These are phyloP conservation scores for Eucalyptus curtisii DNA, from an alignment of 345 rosid genomes.

Conservation along the genomic window DNA sequence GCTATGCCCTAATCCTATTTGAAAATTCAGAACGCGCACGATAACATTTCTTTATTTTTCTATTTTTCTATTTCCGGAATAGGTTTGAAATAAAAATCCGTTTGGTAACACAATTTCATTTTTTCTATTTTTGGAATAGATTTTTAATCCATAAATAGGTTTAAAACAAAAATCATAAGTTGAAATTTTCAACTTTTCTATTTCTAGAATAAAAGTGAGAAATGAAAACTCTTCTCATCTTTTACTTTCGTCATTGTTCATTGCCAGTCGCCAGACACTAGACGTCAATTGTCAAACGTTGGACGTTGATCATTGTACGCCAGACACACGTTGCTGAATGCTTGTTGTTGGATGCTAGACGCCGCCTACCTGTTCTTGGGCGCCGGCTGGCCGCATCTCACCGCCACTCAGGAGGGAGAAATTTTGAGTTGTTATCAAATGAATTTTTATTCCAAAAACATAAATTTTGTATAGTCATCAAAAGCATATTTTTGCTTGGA, in stretches of 20 bases:
- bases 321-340: accelerated
- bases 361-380: accelerated
- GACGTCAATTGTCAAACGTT: accelerated
- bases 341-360: accelerated
- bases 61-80: accelerated
- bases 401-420: accelerated
- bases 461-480: too few species aligned
- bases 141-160: accelerated
- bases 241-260: accelerated
- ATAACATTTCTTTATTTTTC: too few species aligned
- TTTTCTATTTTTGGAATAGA: too few species aligned
- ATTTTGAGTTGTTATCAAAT: accelerated
- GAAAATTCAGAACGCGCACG: background rate
- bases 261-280: accelerated
- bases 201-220: too few species aligned
- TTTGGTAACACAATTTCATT: too few species aligned
- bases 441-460: accelerated
- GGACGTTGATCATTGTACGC: accelerated
- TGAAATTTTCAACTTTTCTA: too few species aligned
- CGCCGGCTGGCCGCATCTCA: accelerated
- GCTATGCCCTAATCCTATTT: background rate
- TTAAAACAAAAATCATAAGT: too few species aligned
- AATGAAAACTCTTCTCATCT: too few species aligned
- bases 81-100: accelerated
- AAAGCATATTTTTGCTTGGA: accelerated